These are phyloP conservation scores for Staphylotrichum longicolle DNA, from an alignment of 495 filamentous ascomycete species.

Conservation along the genomic window DNA sequence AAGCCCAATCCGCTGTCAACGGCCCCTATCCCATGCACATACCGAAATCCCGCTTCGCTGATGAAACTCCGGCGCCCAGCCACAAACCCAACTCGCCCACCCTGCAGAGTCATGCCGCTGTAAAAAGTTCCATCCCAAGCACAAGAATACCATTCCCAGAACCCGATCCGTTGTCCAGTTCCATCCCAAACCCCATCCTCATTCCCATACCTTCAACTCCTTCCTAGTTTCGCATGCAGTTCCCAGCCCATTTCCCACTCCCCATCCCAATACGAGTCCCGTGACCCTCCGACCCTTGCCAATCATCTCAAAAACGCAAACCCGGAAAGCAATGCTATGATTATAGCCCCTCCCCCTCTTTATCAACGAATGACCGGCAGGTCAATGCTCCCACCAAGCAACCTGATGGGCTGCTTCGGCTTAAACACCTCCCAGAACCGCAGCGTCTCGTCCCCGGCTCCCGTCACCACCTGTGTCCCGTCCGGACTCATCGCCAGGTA, in stretches of 20 bases:
- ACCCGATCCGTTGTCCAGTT: too few relatives aligned
- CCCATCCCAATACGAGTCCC: too few relatives aligned
- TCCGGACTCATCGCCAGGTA: conserved; percentile 98
- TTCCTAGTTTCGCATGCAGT: too few relatives aligned
- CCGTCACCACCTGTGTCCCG: conserved; percentile 88
- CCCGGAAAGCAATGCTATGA: too few relatives aligned
- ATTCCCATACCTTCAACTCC: background rate
- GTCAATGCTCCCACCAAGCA: conserved; percentile 14
- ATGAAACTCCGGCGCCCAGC: background rate
- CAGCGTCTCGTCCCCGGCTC: conserved; percentile 93
- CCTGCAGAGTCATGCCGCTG: background rate
- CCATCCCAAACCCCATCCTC: too few relatives aligned
- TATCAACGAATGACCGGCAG: conserved; percentile 16
- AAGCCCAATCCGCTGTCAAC: background rate
- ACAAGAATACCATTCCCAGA: background rate
- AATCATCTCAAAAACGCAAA: too few relatives aligned
- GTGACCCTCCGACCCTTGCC: too few relatives aligned
- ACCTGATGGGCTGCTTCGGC: conserved; percentile 13
- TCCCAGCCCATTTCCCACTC: too few relatives aligned
- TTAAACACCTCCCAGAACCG: conserved; percentile 93
- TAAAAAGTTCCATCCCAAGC: background rate
- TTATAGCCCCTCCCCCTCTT: conserved; percentile 45
- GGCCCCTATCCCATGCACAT: background rate
- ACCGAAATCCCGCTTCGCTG: too few relatives aligned
- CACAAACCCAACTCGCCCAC: background rate